phyloP scores from a whole-genome alignment of 179 eudicot species.

The Nepenthes alata region DNA sequence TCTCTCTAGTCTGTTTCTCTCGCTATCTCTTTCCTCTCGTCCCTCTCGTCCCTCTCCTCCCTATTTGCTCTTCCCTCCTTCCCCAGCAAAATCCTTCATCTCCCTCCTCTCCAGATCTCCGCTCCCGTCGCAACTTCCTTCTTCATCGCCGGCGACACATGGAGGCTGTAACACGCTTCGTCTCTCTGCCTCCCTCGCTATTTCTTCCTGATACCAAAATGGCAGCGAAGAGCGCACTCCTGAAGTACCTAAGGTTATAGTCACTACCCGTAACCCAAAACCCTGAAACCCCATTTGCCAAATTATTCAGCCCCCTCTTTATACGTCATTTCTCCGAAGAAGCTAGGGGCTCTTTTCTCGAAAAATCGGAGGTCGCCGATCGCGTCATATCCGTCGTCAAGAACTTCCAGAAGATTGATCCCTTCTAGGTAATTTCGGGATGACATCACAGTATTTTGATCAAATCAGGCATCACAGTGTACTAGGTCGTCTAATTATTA shows the following conservation, averaged over 20 bases:
- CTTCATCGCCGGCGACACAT: neutral
- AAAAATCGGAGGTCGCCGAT: constrained; percentile 78
- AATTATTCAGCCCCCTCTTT: constrained; percentile 18
- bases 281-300: constrained; percentile 21
- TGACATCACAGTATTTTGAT: too few relatives aligned
- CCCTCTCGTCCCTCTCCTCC: neutral
- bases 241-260: constrained; percentile 47
- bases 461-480: too few relatives aligned
- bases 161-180: neutral
- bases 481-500: too few relatives aligned
- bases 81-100: neutral
- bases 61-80: neutral
- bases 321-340: constrained; percentile 54
- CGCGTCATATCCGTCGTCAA: constrained; percentile 81
- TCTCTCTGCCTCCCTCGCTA: neutral
- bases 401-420: constrained; percentile 86
- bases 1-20: neutral
- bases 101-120: neutral
- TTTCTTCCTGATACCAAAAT: constrained; percentile 10
- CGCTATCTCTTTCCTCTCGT: neutral
- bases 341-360: constrained; percentile 70
- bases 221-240: constrained; percentile 55
- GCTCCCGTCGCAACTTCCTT: neutral
- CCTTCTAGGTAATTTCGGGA: constrained; percentile 51
- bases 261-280: constrained; percentile 24